Evolutionary conservation across 1,284 basidiomycete species (phyloP).

Genomic region (Cystobasidium slooffiae): DNA sequence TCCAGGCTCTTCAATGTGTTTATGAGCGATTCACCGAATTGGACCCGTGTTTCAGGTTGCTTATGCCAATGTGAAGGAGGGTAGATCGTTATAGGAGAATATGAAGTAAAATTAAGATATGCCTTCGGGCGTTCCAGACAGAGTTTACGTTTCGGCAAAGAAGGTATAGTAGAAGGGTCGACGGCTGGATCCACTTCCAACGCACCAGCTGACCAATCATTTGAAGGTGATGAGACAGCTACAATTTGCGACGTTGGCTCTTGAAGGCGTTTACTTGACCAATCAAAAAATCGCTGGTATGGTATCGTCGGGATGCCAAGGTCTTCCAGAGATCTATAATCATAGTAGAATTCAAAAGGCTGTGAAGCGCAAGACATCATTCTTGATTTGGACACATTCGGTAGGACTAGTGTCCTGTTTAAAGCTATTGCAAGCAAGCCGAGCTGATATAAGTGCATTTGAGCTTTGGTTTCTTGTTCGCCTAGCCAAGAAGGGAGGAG

Average conservation of each 20-base stretch:
- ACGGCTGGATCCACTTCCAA: constrained; percentile 51
- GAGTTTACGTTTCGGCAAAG: constrained; percentile 51
- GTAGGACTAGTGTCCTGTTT: constrained; percentile 54
- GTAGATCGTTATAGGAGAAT: constrained; percentile 51
- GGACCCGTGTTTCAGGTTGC: constrained; percentile 40
- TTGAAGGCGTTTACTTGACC: constrained; percentile 47
- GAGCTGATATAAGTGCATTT: constrained; percentile 54
- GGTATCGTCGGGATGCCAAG: constrained; percentile 53
- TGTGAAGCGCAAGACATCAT: constrained; percentile 52
- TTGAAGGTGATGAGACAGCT: constrained; percentile 44
- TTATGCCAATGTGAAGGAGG: constrained; percentile 49
- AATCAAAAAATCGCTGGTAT: constrained; percentile 50
- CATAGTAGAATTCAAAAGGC: constrained; percentile 55
- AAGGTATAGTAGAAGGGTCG: constrained; percentile 48
- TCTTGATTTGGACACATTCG: constrained; percentile 53
- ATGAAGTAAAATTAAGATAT: constrained; percentile 50
- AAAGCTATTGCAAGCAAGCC: constrained; percentile 53
- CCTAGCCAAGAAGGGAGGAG: constrained; percentile 53
- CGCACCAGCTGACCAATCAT: constrained; percentile 47
- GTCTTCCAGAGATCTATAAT: constrained; percentile 44
- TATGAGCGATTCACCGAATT: constrained; percentile 52
- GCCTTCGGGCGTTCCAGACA: constrained; percentile 49
- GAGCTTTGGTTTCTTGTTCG: constrained; percentile 56
- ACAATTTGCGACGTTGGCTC: constrained; percentile 52
- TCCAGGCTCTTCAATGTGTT: constrained; percentile 40